Conservation (phyloP, 2,329 filamentous ascomycete genomes). For the Penicillium sp. region DNA sequence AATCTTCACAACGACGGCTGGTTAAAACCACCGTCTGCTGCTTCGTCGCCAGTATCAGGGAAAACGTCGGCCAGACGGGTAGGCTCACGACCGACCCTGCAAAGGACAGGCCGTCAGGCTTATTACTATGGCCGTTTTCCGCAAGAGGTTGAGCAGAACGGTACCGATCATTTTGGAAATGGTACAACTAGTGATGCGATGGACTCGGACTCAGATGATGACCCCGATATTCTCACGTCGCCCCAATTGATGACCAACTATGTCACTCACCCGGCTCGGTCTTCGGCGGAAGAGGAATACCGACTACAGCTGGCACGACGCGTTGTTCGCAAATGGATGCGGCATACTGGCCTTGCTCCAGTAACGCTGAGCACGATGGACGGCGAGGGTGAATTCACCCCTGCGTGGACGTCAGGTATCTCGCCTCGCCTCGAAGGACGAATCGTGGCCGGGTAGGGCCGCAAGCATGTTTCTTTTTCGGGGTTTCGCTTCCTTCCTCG, state of each 20-base stretch:
- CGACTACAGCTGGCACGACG: constrained; percentile 65
- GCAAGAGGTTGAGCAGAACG: constrained; percentile 14
- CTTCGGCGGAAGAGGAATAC: constrained; percentile 50
- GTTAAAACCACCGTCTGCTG: constrained; percentile 43
- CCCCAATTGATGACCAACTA: constrained; percentile 36
- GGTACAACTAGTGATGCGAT: constrained; percentile 33
- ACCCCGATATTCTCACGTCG: constrained; percentile 40
- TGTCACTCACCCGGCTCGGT: constrained; percentile 37
- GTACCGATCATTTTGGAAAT: background rate
- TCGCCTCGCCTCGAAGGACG: constrained; percentile 5
- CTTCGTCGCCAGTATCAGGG: constrained; percentile 28
- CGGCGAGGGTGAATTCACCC: constrained; percentile 55
- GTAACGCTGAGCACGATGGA: constrained; percentile 50
- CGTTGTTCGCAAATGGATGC: constrained; percentile 71
- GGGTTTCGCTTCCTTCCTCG: background rate
- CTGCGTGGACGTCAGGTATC: constrained; percentile 7
- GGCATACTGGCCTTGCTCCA: constrained; percentile 60
- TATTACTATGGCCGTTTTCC: constrained; percentile 35
- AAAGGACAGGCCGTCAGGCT: constrained; percentile 21
- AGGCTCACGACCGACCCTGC: constrained; percentile 19
- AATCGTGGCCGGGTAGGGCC: background rate
- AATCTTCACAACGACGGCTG: constrained; percentile 56
- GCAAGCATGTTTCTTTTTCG: background rate
- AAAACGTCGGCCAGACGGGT: constrained; percentile 21
- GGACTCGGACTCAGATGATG: constrained; percentile 45